Base-by-base conservation (phyloP, 2,329 filamentous ascomycete genomes). In the Sporothrix dimorphospora region DNA sequence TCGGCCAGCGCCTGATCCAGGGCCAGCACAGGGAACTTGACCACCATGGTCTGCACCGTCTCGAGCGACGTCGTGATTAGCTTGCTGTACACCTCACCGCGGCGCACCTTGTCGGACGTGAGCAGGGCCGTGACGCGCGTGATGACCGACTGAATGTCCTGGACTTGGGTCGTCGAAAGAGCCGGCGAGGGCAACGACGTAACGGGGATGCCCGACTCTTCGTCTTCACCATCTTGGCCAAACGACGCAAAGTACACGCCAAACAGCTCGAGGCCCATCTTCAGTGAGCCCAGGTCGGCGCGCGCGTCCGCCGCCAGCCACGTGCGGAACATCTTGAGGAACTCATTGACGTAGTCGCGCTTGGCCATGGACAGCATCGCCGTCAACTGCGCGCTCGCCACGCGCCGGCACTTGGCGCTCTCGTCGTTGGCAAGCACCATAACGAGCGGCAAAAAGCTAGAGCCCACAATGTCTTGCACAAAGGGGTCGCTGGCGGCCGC, bases 371-470 rank as follows among this genome's bases (percentile, higher is more conserved):
- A 88, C 81, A 97, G 97, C 21, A 96, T 87, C 77, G 92, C 90
- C 78, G 92, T 94, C 72, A 98, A 84, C 59, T 99, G 83, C 72
- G 91, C 89, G 59, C 90, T 91, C 0, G 94, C 94, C 80, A 95
- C 91, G 74, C 94, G 88, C 40, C 93, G 90, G 80, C 96, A 99
- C 76, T 93, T 92, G 69, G 91, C 88, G 66, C 93, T 93, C 70
- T 97, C 92, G 73, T 99, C 96, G 77, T 98, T 97, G 73, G 92
- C 90, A 74, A 98, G 87, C 19, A 94, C 90, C 77, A 97, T 89
- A 68, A 98, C 89, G 6, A 99, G 82, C 0, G 94, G 94, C 27
- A 97, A 86, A 83, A 98, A 99, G 78, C 94, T 93, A 24, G 90
- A 92, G 1, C 89, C 89, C 0, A 93, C 87, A 45, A 97, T 88